Conservation (phyloP, 2,329 filamentous ascomycete species). For the Colletotrichum horii region DNA sequence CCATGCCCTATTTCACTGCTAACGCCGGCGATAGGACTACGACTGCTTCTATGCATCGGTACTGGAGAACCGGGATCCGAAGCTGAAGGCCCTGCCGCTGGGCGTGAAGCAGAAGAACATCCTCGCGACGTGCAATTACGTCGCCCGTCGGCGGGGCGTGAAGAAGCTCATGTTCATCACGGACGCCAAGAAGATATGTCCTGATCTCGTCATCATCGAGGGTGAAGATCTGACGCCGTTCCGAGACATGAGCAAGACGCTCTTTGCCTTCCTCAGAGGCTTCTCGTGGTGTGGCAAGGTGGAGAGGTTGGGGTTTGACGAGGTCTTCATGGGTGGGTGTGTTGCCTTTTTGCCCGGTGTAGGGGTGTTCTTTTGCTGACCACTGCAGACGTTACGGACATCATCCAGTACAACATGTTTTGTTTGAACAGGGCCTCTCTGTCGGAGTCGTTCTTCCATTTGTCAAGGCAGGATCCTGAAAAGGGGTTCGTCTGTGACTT, state of each 20-base stretch:
- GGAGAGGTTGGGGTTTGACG: constrained; percentile 89
- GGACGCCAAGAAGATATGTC: constrained; percentile 81
- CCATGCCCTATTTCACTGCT: neutral
- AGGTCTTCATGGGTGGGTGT: constrained; percentile 64
- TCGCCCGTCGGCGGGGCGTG: constrained; percentile 75
- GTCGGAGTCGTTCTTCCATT: constrained; percentile 76
- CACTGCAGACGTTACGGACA: constrained; percentile 81
- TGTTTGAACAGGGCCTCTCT: constrained; percentile 73
- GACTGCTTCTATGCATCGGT: constrained; percentile 96
- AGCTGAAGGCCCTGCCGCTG: constrained; percentile 74
- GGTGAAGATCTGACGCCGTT: constrained; percentile 89
- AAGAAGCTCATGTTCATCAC: constrained; percentile 85
- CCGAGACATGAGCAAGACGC: constrained; percentile 81
- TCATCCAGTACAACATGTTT: constrained; percentile 80
- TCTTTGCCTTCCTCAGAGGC: constrained; percentile 74
- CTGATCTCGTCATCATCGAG: constrained; percentile 83
- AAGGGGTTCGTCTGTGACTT: constrained; percentile 83
- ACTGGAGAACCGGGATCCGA: constrained; percentile 80
- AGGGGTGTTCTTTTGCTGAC: constrained; percentile 31
- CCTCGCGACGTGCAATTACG: constrained; percentile 92
- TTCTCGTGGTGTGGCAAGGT: constrained; percentile 80
- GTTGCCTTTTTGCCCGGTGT: neutral
- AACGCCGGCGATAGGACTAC: constrained; percentile 61
- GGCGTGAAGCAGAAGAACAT: constrained; percentile 95
- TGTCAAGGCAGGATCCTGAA: constrained; percentile 75